A percentile compares a stretch with the other conserved stretches of the same genome.
Conservation (phyloP, 306 rosid genomes). For the Rosa rugosa region DNA sequence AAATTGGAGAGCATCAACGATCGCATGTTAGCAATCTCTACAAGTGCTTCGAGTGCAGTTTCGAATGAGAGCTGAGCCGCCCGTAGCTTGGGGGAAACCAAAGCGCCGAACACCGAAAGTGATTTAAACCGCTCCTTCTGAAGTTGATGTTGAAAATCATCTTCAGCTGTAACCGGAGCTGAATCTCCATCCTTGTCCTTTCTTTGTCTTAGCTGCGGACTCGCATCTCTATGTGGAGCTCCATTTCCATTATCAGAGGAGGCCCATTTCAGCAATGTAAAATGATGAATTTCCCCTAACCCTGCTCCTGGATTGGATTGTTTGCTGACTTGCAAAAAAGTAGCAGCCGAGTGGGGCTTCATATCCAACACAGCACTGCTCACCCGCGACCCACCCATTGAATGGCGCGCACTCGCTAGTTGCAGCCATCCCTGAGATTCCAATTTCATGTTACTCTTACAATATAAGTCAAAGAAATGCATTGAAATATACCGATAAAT, state of each 20-base stretch:
- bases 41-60: slow-evolving; percentile 73
- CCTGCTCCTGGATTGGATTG: slow-evolving; percentile 15
- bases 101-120: slow-evolving; percentile 65
- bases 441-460: background rate
- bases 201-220: slow-evolving; percentile 46
- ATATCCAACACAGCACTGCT: slow-evolving; percentile 68
- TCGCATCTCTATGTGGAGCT: slow-evolving; percentile 3
- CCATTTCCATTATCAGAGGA: slow-evolving; percentile 40
- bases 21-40: slow-evolving; percentile 76
- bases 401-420: slow-evolving; percentile 78
- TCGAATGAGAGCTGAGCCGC: slow-evolving; percentile 83
- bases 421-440: slow-evolving; percentile 85
- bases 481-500: background rate
- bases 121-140: slow-evolving; percentile 65
- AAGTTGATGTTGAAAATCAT: slow-evolving; percentile 34
- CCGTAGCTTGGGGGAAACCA: slow-evolving; percentile 92
- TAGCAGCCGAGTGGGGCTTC: slow-evolving; percentile 65
- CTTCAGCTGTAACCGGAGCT: slow-evolving; percentile 45
- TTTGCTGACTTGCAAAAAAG: slow-evolving; percentile 49
- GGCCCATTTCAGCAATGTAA: slow-evolving; percentile 67
- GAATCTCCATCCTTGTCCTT: slow-evolving; percentile 21
- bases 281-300: slow-evolving; percentile 44
- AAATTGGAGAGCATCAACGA: slow-evolving; percentile 51
- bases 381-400: slow-evolving; percentile 85
- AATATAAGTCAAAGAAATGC: background rate